Evolutionary conservation across 768 basidiomycete species (phyloP).

Genomic region (Suillus tomentosus): DNA sequence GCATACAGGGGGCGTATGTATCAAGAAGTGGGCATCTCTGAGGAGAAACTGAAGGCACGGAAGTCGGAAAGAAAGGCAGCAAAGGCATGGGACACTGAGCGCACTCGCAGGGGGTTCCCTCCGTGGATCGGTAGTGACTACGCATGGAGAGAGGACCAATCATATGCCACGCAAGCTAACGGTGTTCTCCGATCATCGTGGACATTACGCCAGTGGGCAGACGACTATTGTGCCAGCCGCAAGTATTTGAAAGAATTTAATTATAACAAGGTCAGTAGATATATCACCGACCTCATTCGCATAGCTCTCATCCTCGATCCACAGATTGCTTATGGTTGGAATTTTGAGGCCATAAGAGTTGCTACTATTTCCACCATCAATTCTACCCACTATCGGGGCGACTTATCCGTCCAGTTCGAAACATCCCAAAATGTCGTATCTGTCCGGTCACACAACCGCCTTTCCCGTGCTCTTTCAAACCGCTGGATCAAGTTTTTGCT

Average conservation of each 20-base stretch:
- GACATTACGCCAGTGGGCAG: conserved; percentile 77
- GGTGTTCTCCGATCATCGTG: conserved; percentile 53
- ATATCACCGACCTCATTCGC: not conserved
- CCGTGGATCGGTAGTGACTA: conserved; percentile 46
- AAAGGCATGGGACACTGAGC: conserved; percentile 47
- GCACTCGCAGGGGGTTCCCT: conserved; percentile 50
- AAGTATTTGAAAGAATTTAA: conserved; percentile 79
- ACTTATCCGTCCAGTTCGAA: conserved; percentile 50
- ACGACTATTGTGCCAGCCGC: conserved; percentile 72
- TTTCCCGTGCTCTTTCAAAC: conserved; percentile 70
- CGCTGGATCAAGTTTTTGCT: conserved; percentile 71
- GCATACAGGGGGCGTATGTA: conserved; percentile 67
- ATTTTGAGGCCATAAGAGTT: conserved; percentile 41
- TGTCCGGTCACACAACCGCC: conserved; percentile 64
- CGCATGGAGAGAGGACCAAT: conserved; percentile 35
- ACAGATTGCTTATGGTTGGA: conserved; percentile 63
- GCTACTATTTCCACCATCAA: conserved; percentile 41
- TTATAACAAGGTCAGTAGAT: conserved; percentile 58
- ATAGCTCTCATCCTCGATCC: conserved; percentile 28
- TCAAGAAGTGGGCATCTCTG: conserved; percentile 49
- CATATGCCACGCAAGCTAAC: conserved; percentile 22
- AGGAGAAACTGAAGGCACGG: conserved; percentile 41
- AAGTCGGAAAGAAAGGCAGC: conserved; percentile 44
- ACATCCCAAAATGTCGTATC: conserved; percentile 50
- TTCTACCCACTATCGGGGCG: conserved; percentile 42